These are phyloP conservation scores for Mycogone perniciosa DNA, from an alignment of 2,329 filamentous ascomycete genomes.

Conservation along the genomic window DNA sequence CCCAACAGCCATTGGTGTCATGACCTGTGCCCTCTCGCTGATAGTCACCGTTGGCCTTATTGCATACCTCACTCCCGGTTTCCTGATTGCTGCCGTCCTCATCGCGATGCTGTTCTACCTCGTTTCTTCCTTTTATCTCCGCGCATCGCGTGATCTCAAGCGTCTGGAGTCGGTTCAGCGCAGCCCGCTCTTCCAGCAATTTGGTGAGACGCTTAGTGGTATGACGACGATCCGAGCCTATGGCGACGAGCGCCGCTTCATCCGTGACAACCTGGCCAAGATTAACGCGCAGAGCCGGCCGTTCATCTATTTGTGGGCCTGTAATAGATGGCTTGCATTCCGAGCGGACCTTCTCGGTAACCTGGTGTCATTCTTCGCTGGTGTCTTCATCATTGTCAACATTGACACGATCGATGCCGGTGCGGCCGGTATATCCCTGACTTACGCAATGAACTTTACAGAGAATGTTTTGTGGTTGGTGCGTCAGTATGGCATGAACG, in stretches of 20 bases:
- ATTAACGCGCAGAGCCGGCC: conserved; percentile 90
- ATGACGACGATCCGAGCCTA: conserved; percentile 97
- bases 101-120: conserved; percentile 78
- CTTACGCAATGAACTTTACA: conserved; percentile 93
- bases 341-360: conserved; percentile 87
- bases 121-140: conserved; percentile 82
- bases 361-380: conserved; percentile 87
- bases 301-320: conserved; percentile 94
- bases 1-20: conserved; percentile 74
- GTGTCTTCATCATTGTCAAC: conserved; percentile 80
- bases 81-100: conserved; percentile 79
- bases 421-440: conserved; percentile 86
- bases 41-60: conserved; percentile 85
- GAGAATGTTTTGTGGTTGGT: conserved; percentile 97
- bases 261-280: conserved; percentile 79
- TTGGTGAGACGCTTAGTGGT: conserved; percentile 88
- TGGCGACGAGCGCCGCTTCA: conserved; percentile 87
- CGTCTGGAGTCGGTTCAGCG: conserved; percentile 88
- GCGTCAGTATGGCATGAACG: conserved; percentile 85
- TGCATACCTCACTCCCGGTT: conserved; percentile 80
- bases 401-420: conserved; percentile 81
- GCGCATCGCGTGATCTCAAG: conserved; percentile 91
- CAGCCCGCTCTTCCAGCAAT: conserved; percentile 95
- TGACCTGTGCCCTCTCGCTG: conserved; percentile 59
- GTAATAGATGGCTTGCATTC: conserved; percentile 94